Base-by-base conservation (phyloP, 495 filamentous ascomycete genomes). In the Achaetomiella virescens region DNA sequence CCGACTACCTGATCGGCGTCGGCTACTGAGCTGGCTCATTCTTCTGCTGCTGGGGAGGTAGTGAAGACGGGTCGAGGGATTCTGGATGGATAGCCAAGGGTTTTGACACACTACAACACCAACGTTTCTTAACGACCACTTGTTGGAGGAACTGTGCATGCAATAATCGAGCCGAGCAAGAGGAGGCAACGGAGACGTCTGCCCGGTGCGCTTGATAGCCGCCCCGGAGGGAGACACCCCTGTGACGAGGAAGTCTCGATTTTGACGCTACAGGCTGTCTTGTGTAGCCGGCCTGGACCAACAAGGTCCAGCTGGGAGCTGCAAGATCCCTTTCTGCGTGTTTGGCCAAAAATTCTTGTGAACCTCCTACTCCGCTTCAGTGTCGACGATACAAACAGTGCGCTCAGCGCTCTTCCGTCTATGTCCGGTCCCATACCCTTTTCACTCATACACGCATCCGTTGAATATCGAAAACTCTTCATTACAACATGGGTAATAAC, bases 1-100 rank as follows among this genome's bases (percentile, higher is more conserved):
- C 75, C 38, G 89, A 91, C 61, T 91, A 92, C 70, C 75, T 92
- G 57, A 80, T 84, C 61, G 75, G 78, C 50, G 69, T 74, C 22
- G 84, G 85, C 22, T 92, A 91, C 74, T 92, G 82, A 69, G 48
- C n/a, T n/a, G 2, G 20, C 22, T n/a, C 21, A 38, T n/a, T 20
- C 31, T 33, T 47, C 17, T 6, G 40, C 18, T 18, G 44, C 20
- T 29, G 24, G 44, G 6, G n/a, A 3, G 17, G 21, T 8, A n/a
- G 4, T 25, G 38, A 0, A 50, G 41, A 20, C 21, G 48, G 10
- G 10, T 38, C 6, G 15, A 27, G 49, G 36, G 46, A 29, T 10
- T 21, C 27, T 31, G 27, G 27, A 41, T 22, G 35, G 58, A 25
- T 35, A 54, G 40, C 29, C 25, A 49, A 24, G 1, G 31, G 35